Base-by-base conservation (phyloP, 139 green algal genomes). In the Chlorella sp. region DNA sequence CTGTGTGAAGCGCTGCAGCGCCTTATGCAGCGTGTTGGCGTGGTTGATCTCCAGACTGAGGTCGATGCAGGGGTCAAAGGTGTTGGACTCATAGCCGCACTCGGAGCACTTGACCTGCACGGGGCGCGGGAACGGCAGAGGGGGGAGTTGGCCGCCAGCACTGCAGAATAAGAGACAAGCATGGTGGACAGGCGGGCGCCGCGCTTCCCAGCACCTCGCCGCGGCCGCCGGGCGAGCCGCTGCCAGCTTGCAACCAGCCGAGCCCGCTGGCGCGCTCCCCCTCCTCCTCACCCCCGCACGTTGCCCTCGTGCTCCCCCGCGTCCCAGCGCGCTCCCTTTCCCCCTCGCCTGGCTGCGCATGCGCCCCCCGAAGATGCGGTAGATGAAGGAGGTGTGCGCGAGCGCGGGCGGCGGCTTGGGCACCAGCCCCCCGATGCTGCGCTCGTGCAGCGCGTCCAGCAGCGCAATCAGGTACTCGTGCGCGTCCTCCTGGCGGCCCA, bases 31-130 rank as follows among this genome's bases (percentile, higher is more conserved):
- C n/a, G 29, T 84, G 48, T 62, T 42, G 0, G 90, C 91, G 31
- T 86, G 87, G 27, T 62, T 89, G 55, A 98, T 91, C 72, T 98
- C 95, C 61, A 99, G 82, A 31, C 63, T 89, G 21, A 99, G 73
- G 87, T 98, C 92, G 71, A 99, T 80, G 77, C 97, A 98, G 23
- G 91, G 86, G 53, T 99, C 95, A 61, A 89, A 94, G 11, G 87
- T 97, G 83, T 89, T 90, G 55, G 80, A 92, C 58, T 91, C 82
- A 67, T 94, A 95, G 11, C 87, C 80, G 70, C 95, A 97, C 56
- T 87, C 83, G 12, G 85, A 82, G 77, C 95, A 98, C 71, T 91
- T 88, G 29, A 98, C 90, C 91, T 97, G 84, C 55, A 81, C 8
- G 27, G 41, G n/a, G 41, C 72, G n/a, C n/a, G n/a, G n/a, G n/a